These are phyloP conservation scores for Gypsophila paniculata DNA, from an alignment of 179 eudicot species.

Conservation along the genomic window DNA sequence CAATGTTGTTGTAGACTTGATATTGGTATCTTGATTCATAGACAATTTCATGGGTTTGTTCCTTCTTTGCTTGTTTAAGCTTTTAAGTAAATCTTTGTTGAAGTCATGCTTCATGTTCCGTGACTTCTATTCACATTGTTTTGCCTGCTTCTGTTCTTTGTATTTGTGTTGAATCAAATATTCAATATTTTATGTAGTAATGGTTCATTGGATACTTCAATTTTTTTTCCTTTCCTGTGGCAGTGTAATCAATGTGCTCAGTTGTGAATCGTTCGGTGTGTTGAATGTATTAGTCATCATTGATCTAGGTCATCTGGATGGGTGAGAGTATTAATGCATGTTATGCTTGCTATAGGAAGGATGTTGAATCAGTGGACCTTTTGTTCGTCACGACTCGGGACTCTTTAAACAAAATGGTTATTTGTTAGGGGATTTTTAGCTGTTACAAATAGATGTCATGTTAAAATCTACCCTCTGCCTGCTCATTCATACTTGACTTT, in stretches of 20 bases:
- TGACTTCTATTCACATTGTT: background rate
- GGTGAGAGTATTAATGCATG: slow-evolving; percentile 6
- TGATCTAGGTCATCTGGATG: slow-evolving; percentile 3
- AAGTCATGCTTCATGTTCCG: background rate
- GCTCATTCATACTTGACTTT: background rate
- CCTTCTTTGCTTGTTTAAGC: background rate
- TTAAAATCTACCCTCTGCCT: background rate
- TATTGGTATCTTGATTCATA: background rate
- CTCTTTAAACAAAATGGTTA: background rate
- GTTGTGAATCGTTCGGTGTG: background rate
- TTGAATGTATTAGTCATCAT: background rate
- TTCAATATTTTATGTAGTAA: background rate
- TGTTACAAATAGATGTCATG: background rate
- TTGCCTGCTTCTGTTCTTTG: slow-evolving; percentile 1
- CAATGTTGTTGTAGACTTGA: background rate
- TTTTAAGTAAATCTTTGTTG: background rate
- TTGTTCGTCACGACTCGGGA: background rate
- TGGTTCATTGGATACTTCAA: background rate
- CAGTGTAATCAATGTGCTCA: background rate
- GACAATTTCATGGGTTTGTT: background rate
- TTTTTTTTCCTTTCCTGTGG: slow-evolving; percentile 1
- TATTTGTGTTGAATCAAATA: background rate
- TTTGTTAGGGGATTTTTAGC: background rate
- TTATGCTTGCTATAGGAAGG: too few relatives aligned
- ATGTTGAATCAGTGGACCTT: background rate